Evolutionary conservation across 257 asterid species (phyloP), one percentile per base, ranked within the genome.

Genomic region (Scutellaria barbata): DNA sequence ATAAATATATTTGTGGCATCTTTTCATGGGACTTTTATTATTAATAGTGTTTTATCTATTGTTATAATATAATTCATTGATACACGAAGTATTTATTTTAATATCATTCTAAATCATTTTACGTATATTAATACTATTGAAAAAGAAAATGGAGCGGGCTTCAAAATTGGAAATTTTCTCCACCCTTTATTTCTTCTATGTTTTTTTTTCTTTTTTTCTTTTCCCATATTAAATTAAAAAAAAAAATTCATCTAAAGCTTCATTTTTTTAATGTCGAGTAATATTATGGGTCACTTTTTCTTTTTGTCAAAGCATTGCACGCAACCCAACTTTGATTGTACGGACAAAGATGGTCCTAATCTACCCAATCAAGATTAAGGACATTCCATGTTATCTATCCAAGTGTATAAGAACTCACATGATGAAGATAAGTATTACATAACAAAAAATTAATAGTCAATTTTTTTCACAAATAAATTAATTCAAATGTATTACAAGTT

Each of bases 321-420:
- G 46, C 76, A 76, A 18, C 66, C 69, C 67, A 45, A 55, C 65
- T 66, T 74, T 77, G 78, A 55, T 74, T 77, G 85, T 74, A 81
- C 82, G 85, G 85, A 74, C 52, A 63, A 1, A 73, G 54, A 18
- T 40, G 35, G 63, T 65, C 43, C 37, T 43, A 59, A 56, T 5
- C 3, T 76, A 41, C 63, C 72, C 80, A 66, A 39, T 63, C 77
- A 64, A 30, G 35, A 30, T 30, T 30, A 30, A 30, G 35, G 35
- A 30, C 35, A 30, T 30, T 30, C 5, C 5, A 30, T 30, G 35
- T 30, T 30, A 22, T 22, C 25, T 22, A 22, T 30, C 3, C 0
- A 30, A 30, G 35, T 30, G 35, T 30, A 2, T 2, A n/a, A n/a
- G 35, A 30, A 30, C 35, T 30, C 35, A 30, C 35, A 30, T 30